Evolutionary conservation across 257 asterid genomes (phyloP), one percentile per base, ranked within the genome.

Genomic region (Ligustrum vulgare): DNA sequence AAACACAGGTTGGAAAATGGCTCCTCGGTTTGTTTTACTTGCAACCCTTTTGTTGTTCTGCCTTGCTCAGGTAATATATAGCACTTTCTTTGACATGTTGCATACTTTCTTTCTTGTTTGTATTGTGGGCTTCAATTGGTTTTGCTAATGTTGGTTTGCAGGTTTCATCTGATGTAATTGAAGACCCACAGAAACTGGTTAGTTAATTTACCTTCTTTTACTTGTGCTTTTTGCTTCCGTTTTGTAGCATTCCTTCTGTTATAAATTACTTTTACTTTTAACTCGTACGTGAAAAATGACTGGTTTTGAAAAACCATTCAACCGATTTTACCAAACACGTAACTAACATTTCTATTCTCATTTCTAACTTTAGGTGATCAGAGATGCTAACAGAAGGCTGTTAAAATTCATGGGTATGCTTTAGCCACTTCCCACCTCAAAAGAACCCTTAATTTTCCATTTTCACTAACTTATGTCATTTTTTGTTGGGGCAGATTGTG

Each of bases 401-500:
- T 58, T 87, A n/a, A 73, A 86, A 31, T 83, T 67, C 56, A 51
- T 82, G 64, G 97, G 94, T 91, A 83, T 10, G 70, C 8, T 2
- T 54, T n/a, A 11, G 69, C n/a, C n/a, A 3, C 18, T 43, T 4
- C 6, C 51, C 47, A 8, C 47, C 15, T 2, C 31, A 12, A 3
- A 12, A 2, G 22, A 3, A 8, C 22, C 4, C n/a, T 2, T 9
- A 16, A 32, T 64, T 70, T 32, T 80, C 4, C 31, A 2, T 47
- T 51, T 16, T n/a, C 7, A 6, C 1, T 4, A 51, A n/a, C 11
- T 18, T 51, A 51, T n/a, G n/a, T n/a, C n/a, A n/a, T n/a, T n/a
- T n/a, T n/a, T n/a, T n/a, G n/a, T n/a, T 18, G 62, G 84, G 62
- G 84, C 73, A 91, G 94, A 90, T 51, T 90, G 94, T 77, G 91